phyloP scores from a whole-genome alignment of 1,284 basidiomycete genomes.

The Pisolithus thermaeus region DNA sequence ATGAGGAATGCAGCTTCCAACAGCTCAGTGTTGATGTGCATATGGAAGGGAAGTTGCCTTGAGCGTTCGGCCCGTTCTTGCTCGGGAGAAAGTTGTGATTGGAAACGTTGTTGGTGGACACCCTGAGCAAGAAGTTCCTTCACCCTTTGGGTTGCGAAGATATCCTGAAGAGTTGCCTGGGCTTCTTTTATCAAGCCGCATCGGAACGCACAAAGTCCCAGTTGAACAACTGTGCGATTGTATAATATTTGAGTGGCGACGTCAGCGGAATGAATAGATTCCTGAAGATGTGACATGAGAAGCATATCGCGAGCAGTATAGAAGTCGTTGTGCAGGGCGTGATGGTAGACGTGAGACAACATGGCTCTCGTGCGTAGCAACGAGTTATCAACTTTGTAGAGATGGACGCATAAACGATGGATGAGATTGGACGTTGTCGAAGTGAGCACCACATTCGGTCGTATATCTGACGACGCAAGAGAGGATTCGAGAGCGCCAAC shows the following conservation, averaged over 20 bases:
- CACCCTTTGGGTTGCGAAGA: conserved; percentile 92
- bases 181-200: conserved; percentile 93
- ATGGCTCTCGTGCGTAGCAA: conserved; percentile 94
- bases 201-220: conserved; percentile 96
- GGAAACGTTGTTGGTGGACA: conserved; percentile 89
- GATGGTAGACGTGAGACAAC: conserved; percentile 96
- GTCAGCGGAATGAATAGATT: conserved; percentile 92
- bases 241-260: conserved; percentile 97
- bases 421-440: conserved; percentile 70
- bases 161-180: conserved; percentile 90
- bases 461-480: conserved; percentile 49
- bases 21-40: conserved; percentile 99
- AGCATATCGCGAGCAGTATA: conserved; percentile 97
- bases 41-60: conserved; percentile 96
- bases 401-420: conserved; percentile 84
- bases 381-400: conserved; percentile 90
- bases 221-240: conserved; percentile 96
- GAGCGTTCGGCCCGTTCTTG: conserved; percentile 97
- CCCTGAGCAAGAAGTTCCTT: conserved; percentile 98
- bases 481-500: conserved; percentile 85
- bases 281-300: conserved; percentile 98
- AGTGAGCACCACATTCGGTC: conserved; percentile 53
- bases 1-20: conserved; percentile 97
- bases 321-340: conserved; percentile 95
- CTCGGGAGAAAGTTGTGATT: conserved; percentile 76